Percentiles rank a stretch among this genome's conserved stretches.
Evolutionary conservation across 1,284 basidiomycete species (phyloP).

Genomic region (Sutorius eximius): DNA sequence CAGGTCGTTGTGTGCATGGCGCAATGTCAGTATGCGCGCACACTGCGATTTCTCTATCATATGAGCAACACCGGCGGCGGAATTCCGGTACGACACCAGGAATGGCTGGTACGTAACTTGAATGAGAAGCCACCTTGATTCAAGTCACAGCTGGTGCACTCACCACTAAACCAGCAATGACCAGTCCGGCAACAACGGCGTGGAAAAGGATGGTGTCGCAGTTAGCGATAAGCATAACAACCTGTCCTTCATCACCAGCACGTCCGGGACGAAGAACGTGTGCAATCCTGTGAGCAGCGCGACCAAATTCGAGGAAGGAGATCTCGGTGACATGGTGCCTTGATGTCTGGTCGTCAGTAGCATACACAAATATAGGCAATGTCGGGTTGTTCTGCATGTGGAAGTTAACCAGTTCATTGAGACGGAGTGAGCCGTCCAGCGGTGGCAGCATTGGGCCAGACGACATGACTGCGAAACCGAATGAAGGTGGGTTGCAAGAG

Average conservation of each 20-base stretch:
- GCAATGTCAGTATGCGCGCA: constrained; percentile 29
- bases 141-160: neutral
- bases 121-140: too few relatives aligned
- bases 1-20: constrained; percentile 18
- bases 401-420: constrained; percentile 18
- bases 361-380: constrained; percentile 16
- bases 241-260: constrained; percentile 16
- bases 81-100: constrained; percentile 34
- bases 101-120: constrained; percentile 26
- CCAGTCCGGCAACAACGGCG: constrained; percentile 25
- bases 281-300: constrained; percentile 30
- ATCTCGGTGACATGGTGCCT: constrained; percentile 13
- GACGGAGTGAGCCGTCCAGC: constrained; percentile 13
- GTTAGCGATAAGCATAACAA: constrained; percentile 32
- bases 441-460: neutral
- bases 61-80: constrained; percentile 27
- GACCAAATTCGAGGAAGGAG: constrained; percentile 26
- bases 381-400: constrained; percentile 20
- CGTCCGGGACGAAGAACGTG: constrained; percentile 18
- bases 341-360: constrained; percentile 10
- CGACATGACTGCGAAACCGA: neutral
- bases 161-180: constrained; percentile 31
- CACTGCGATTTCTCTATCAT: constrained; percentile 31
- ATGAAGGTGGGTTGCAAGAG: neutral
- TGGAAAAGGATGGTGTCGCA: constrained; percentile 32